Base-by-base conservation (phyloP, 202 grass and related monocot species). In the Elaeis oleifera region DNA sequence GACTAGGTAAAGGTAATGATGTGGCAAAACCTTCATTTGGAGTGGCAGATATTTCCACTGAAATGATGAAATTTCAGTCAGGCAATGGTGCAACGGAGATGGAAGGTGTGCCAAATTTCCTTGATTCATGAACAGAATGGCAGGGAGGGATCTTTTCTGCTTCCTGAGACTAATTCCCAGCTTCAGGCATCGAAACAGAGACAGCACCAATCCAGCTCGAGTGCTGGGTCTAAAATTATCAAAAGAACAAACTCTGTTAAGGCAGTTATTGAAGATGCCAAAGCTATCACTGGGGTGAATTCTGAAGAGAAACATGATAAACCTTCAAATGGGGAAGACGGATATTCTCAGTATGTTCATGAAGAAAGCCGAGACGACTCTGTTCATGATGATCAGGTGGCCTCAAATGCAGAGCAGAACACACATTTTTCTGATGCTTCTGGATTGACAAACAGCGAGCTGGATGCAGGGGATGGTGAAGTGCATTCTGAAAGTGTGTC, bases 181-280 rank as follows among this genome's bases (percentile, higher is more conserved):
- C 5, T n/a, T 32, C 24, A 20, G 9, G 9, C 3, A 22, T 55
- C 21, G 27, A 44, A 16, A 68, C 51, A 16, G 27, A 68, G 36
- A 22, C 6, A 56, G 4, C 22, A 3, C 16, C 18, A 7, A 16
- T 7, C 9, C 26, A 16, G 11, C 51, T 21, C 17, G 3, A 68
- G 16, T 17, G 27, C 23, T 51, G 56, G 13, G 7, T 39, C 9
- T 36, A 8, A 39, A 20, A 54, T 36, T 56, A 13, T 56, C 32
- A 23, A 68, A 67, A 44, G 55, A 26, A 32, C 51, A 6, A 2
- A 18, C 32, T 56, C 51, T 56, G 27, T 68, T 39, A 55, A 68
- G 54, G 52, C 51, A 56, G 26, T 68, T 55, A 39, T 55, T 68
- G 27, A 55, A 27, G 51, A 56, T 22, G n/a, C 8, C 18, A 56